These are phyloP conservation scores for Amborella trichopoda DNA, from an alignment of 164 flowering plant species.

Conservation along the genomic window DNA sequence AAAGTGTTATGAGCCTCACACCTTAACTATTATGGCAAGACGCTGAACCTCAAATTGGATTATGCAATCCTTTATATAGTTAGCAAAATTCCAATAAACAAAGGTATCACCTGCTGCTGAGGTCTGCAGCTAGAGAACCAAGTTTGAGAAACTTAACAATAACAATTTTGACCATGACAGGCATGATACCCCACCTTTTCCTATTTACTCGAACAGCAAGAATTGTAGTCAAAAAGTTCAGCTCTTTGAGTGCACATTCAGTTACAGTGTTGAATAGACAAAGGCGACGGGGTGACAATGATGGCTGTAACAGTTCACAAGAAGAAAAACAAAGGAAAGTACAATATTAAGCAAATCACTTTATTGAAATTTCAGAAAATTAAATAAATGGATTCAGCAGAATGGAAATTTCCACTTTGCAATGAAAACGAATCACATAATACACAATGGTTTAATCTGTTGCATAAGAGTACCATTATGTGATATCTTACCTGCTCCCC, in stretches of 20 bases:
- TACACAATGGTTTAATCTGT: too few relatives aligned
- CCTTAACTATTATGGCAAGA: too few relatives aligned
- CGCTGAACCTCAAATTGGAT: too few relatives aligned
- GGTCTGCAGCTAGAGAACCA: too few relatives aligned
- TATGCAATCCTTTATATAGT: too few relatives aligned
- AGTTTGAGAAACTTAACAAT: too few relatives aligned
- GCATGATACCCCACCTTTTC: constrained; percentile 57
- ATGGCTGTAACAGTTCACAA: constrained; percentile 37
- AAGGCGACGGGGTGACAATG: constrained; percentile 83
- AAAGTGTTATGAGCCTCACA: too few relatives aligned
- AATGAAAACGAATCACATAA: not conserved
- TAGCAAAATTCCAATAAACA: too few relatives aligned
- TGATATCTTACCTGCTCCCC: constrained; percentile 75
- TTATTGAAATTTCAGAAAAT: not conserved
- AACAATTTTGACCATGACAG: too few relatives aligned
- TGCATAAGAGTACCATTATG: not conserved
- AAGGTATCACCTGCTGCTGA: too few relatives aligned
- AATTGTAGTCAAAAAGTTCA: constrained; percentile 80
- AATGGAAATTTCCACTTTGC: not conserved
- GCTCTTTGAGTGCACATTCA: constrained; percentile 57
- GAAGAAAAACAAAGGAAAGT: not conserved
- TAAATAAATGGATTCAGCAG: not conserved
- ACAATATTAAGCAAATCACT: not conserved
- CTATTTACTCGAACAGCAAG: constrained; percentile 71
- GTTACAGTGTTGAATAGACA: constrained; percentile 69